Evolutionary conservation across 306 rosid genomes (phyloP).

Genomic region (Sechiopsis laciniata): DNA sequence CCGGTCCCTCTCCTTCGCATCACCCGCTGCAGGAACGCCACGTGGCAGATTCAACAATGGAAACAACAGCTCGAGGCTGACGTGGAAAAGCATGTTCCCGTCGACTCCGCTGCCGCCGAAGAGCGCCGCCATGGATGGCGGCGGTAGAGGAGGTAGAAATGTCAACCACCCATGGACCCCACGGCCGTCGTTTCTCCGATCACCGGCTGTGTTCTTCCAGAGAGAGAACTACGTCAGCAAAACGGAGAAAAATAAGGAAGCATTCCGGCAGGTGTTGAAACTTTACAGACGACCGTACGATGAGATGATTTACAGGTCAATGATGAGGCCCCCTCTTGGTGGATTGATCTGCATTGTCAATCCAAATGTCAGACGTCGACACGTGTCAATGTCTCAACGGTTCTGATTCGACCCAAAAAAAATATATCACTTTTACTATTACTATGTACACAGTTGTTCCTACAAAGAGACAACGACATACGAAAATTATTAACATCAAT

Average conservation of each 20-base stretch:
- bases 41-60: conserved; percentile 36
- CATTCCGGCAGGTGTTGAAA: conserved; percentile 62
- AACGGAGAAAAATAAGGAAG: conserved; percentile 55
- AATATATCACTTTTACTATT: not conserved
- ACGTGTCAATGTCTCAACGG: conserved; percentile 86
- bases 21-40: conserved; percentile 67
- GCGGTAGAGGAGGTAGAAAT: not conserved
- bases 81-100: conserved; percentile 60
- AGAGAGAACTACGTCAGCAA: conserved; percentile 49
- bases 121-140: conserved; percentile 38
- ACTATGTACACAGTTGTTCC: not conserved
- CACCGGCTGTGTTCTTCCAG: conserved; percentile 83
- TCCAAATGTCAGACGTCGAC: conserved; percentile 71
- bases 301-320: conserved; percentile 84
- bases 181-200: conserved; percentile 70
- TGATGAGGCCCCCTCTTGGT: conserved; percentile 95
- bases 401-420: conserved; percentile 32
- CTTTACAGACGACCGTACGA: conserved; percentile 77
- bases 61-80: conserved; percentile 26
- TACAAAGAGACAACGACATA: conserved; percentile 1
- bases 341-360: conserved; percentile 90
- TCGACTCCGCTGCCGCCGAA: conserved; percentile 81
- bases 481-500: not conserved
- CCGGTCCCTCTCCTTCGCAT: conserved; percentile 83
- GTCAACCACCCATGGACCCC: conserved; percentile 49